Evolutionary conservation across 352 stramenopile species (phyloP), one percentile per base, ranked within the genome.

Genomic region (Thraustochytrium sp.): DNA sequence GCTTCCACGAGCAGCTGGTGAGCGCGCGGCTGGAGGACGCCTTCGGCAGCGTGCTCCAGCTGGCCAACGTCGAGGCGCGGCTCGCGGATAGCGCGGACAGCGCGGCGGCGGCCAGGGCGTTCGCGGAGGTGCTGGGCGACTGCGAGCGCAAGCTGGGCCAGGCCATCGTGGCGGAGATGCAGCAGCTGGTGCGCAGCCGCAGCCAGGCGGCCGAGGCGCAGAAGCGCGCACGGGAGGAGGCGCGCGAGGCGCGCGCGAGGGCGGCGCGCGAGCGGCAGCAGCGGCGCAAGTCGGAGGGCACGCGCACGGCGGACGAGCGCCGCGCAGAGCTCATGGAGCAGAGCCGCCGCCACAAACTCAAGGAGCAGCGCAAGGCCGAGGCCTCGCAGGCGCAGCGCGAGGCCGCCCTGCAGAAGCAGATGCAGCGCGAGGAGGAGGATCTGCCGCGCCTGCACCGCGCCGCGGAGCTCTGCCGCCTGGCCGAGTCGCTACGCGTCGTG

Each of bases 1-100:
- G 8, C 13, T 80, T 80, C 68, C 31, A 80, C 68, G 44, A 80
- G 68, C 23, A 80, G 23, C 68, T 80, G 8, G 29, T 80, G 23
- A 34, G 29, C 31, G 68, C 44, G 23, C 26, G 29, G n/a, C 8
- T 61, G 46, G 46, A 40, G 0, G 68, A 80, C 42, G 68, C 48
- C 34, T 80, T 80, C 13, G 68, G 46, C 5, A 51, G 34, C 37
- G 26, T 80, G n/a, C 53, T 80, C 34, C 23, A 68, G 51, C 31
- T 80, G 9, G 68, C 68, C 48, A 80, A 80, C n/a, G 42, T 80
- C 1, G 42, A 68, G 31, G 68, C 68, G 4, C 13, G 68, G 51
- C 11, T 80, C n/a, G 53, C 68, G 18, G n/a, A 61, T 16, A 16
- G 11, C 26, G 31, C 42, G 23, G 21, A 48, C n/a, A 0, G n/a